Evolutionary conservation across 1,284 basidiomycete species (phyloP).

Genomic region (Malassezia japonica): DNA sequence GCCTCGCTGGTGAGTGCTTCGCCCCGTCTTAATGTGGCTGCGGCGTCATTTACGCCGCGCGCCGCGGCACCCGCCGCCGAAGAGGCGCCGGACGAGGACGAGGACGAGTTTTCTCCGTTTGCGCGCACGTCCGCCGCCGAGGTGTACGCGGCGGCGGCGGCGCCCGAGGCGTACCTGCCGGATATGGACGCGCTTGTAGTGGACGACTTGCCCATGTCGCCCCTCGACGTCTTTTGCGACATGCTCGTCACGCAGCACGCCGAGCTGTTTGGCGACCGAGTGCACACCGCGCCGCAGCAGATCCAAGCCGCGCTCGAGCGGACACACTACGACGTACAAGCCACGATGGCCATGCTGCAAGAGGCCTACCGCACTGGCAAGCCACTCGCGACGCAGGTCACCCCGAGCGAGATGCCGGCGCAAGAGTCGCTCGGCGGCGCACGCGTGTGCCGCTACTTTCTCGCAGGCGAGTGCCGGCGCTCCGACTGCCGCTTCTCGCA

Average conservation of each 20-base stretch:
- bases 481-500: conserved; percentile 82
- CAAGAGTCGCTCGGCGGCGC: conserved; percentile 11
- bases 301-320: conserved; percentile 67
- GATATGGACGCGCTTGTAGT: too few relatives aligned
- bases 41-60: conserved; percentile 36
- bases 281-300: conserved; percentile 1
- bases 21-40: conserved; percentile 38
- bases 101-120: conserved; percentile 57
- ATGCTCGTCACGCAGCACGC: conserved; percentile 8
- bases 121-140: conserved; percentile 16
- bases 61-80: conserved; percentile 23
- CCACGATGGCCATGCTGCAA: conserved; percentile 79
- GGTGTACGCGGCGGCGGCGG: neutral
- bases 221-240: conserved; percentile 13
- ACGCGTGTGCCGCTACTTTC: conserved; percentile 82
- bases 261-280: conserved; percentile 1
- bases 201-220: neutral
- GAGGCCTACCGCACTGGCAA: conserved; percentile 49
- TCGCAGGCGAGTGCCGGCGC: conserved; percentile 87
- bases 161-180: neutral
- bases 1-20: too few relatives aligned
- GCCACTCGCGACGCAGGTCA: neutral
- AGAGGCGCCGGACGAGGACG: conserved; percentile 51
- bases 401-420: neutral
- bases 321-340: conserved; percentile 83